A percentile compares a stretch with the other conserved stretches of the same genome.
Conservation (phyloP, 2,329 filamentous ascomycete species). For the Verticillium zaregamsianum region DNA sequence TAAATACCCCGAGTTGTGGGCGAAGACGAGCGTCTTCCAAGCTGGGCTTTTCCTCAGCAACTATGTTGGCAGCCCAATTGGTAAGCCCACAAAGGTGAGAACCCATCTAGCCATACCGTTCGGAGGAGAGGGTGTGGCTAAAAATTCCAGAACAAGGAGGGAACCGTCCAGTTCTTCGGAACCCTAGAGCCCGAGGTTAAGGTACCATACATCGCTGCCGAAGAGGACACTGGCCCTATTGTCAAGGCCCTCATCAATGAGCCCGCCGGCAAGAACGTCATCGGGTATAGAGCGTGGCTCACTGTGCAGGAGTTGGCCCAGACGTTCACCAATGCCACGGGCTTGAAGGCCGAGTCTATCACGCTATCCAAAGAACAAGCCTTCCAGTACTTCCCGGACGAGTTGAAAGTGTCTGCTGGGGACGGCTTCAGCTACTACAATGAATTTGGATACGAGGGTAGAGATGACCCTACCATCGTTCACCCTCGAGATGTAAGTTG, state of each 20-base stretch:
- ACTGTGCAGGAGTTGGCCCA: conserved; percentile 11
- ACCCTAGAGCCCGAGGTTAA: conserved; percentile 11
- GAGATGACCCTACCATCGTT: conserved; percentile 10
- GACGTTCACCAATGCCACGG: conserved; percentile 13
- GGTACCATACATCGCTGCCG: conserved; percentile 17
- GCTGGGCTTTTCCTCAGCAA: conserved; percentile 15
- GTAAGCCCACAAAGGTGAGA: conserved; percentile 8
- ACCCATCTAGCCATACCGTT: background rate
- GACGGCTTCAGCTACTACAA: conserved; percentile 8
- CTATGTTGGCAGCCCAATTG: conserved; percentile 2
- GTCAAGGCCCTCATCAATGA: conserved; percentile 18
- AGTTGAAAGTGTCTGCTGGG: conserved; percentile 4
- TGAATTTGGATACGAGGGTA: conserved; percentile 14
- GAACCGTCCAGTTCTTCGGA: conserved; percentile 14
- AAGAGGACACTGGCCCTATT: conserved; percentile 19
- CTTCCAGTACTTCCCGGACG: background rate
- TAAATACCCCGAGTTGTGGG: conserved; percentile 14
- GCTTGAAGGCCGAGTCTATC: conserved; percentile 7
- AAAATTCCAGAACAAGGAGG: conserved; percentile 10
- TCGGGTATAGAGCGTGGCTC: conserved; percentile 19
- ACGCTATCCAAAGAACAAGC: conserved; percentile 2
- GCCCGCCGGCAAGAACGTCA: conserved; percentile 14
- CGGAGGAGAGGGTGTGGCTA: background rate
- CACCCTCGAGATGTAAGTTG: conserved; percentile 11
- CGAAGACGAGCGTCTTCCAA: conserved; percentile 16